A percentile compares a stretch with the other conserved stretches of the same genome.
Conservation (phyloP, 768 basidiomycete species). For the Macrolepiota fuliginosa region DNA sequence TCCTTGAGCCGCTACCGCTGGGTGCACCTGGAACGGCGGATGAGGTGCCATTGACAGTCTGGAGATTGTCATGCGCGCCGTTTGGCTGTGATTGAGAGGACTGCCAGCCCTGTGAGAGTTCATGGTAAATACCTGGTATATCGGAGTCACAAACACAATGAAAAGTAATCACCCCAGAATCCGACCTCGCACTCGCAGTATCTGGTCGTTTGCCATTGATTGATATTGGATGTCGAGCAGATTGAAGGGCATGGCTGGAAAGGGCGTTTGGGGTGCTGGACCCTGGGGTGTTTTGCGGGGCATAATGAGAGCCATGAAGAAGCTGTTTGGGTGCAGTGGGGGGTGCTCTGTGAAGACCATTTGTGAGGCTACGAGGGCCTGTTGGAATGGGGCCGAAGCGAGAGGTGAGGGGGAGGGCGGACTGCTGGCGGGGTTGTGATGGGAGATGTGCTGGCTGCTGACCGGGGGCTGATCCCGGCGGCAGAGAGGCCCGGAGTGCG, state of each 20-base stretch:
- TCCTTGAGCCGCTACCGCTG: conserved; percentile 17
- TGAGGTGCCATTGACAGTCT: conserved; percentile 16
- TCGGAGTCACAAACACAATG: conserved; percentile 16
- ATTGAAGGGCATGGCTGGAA: conserved; percentile 21
- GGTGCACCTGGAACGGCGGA: conserved; percentile 18
- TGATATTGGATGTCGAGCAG: conserved; percentile 32
- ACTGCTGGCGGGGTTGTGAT: conserved; percentile 19
- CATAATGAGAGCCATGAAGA: conserved; percentile 33
- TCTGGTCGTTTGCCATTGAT: conserved; percentile 37
- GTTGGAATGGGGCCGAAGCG: conserved; percentile 46
- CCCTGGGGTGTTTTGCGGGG: conserved; percentile 15
- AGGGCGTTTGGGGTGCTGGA: conserved; percentile 22
- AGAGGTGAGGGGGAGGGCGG: conserved; percentile 17
- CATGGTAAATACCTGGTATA: conserved; percentile 19
- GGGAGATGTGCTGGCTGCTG: conserved; percentile 20
- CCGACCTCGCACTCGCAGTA: conserved; percentile 15
- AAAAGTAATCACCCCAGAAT: conserved; percentile 22
- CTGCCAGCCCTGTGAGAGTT: conserved; percentile 25
- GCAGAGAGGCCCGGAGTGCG: conserved; percentile 55
- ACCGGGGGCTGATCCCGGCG: conserved; percentile 28
- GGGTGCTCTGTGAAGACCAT: conserved; percentile 29
- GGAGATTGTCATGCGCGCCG: conserved; percentile 23
- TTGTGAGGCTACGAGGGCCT: conserved; percentile 59
- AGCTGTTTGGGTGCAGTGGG: conserved; percentile 39
- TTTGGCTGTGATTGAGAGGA: conserved; percentile 26